These are phyloP conservation scores for Glarea lozoyensis DNA, from an alignment of 495 filamentous ascomycete genomes.

Conservation along the genomic window DNA sequence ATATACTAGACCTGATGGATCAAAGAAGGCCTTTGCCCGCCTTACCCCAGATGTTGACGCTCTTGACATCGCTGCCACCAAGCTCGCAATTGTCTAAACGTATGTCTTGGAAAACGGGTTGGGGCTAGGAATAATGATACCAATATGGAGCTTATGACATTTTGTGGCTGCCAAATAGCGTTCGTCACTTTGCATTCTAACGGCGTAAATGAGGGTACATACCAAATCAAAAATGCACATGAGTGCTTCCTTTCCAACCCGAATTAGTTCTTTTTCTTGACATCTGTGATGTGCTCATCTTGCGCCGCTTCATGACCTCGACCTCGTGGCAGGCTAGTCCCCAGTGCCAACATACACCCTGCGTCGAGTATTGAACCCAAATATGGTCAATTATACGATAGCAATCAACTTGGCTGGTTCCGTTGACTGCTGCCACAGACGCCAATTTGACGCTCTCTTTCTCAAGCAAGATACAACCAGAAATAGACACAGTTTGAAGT, in stretches of 20 bases:
- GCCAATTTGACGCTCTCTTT: too few relatives aligned
- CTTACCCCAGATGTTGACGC: conserved; percentile 95
- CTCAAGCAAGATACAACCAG: too few relatives aligned
- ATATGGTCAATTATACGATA: background rate
- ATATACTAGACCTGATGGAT: conserved; percentile 72
- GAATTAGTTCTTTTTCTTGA: too few relatives aligned
- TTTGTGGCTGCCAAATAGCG: conserved; percentile 12
- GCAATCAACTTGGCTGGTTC: background rate
- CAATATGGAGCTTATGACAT: conserved; percentile 7
- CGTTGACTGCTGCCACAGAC: background rate
- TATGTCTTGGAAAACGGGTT: conserved; percentile 6
- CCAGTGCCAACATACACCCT: background rate
- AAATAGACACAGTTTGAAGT: too few relatives aligned
- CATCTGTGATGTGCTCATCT: too few relatives aligned
- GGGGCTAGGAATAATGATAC: conserved; percentile 15
- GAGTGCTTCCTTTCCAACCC: conserved; percentile 14
- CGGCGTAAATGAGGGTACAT: conserved; percentile 24
- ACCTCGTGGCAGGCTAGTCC: background rate
- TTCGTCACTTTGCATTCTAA: conserved; percentile 20
- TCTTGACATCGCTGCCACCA: conserved; percentile 97
- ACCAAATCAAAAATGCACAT: conserved; percentile 16
- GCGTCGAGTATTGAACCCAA: background rate
- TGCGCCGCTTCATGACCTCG: background rate
- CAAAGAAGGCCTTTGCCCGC: conserved; percentile 97
- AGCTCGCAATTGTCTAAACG: conserved; percentile 90